These are phyloP conservation scores for Citrus hindsii DNA, from an alignment of 345 rosid genomes.

Conservation along the genomic window DNA sequence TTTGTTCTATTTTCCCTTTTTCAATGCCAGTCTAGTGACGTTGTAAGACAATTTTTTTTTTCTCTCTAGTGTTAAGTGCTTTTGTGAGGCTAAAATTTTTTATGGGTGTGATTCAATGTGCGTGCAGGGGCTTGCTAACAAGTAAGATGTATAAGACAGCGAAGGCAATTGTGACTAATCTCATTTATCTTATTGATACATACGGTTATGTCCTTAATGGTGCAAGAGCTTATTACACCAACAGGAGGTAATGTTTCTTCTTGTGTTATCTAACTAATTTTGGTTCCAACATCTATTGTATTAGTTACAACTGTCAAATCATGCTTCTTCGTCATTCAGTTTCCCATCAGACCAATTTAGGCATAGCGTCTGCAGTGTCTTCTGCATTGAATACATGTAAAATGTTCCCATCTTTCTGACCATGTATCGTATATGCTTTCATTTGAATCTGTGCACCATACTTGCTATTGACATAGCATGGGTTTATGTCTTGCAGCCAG, in stretches of 20 bases:
- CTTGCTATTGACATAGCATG: background rate
- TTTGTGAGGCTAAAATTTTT: background rate
- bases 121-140: constrained; percentile 76
- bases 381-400: background rate
- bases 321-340: background rate
- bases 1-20: too few species aligned
- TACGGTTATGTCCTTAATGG: constrained; percentile 85
- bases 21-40: too few species aligned
- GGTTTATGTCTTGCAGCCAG: constrained; percentile 42
- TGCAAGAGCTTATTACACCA: constrained; percentile 80
- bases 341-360: background rate
- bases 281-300: background rate
- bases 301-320: background rate
- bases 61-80: too few species aligned
- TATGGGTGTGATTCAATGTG: background rate
- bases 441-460: background rate
- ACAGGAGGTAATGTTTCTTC: constrained; percentile 55
- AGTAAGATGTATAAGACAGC: constrained; percentile 85
- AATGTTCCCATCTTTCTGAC: background rate
- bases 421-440: background rate
- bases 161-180: constrained; percentile 67
- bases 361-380: background rate
- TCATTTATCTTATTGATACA: constrained; percentile 53
- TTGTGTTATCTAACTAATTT: background rate
- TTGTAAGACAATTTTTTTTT: too few species aligned